These are phyloP conservation scores for Tolypocladium guangdongense DNA, from an alignment of 2,329 filamentous ascomycete genomes.

Conservation along the genomic window DNA sequence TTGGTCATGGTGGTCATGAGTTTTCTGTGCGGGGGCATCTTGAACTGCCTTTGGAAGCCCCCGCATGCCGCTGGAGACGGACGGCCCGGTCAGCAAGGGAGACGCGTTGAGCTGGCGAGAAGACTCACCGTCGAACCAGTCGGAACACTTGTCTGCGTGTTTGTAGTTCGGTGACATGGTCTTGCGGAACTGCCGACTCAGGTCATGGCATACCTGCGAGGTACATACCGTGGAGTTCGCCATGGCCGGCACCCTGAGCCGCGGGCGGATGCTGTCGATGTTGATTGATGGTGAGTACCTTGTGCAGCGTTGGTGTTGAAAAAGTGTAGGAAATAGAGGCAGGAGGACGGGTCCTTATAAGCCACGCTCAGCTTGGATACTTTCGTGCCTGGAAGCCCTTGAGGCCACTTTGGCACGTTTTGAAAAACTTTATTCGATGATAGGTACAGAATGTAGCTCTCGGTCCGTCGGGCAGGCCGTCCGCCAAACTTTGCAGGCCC, in stretches of 20 bases:
- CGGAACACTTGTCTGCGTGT: slow-evolving; percentile 4
- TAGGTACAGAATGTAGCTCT: neutral
- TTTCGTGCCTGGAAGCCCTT: too few species aligned
- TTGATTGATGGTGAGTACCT: too few species aligned
- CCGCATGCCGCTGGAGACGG: neutral
- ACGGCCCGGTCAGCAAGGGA: too few species aligned
- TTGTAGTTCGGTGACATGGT: neutral
- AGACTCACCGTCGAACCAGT: slow-evolving; percentile 9
- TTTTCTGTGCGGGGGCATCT: neutral
- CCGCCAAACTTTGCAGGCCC: neutral
- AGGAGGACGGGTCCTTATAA: neutral
- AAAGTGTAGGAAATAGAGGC: too few species aligned
- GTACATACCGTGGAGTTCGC: neutral
- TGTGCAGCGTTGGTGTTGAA: neutral
- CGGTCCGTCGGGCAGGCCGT: neutral
- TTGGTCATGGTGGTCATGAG: neutral
- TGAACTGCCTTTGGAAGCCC: neutral
- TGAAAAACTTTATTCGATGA: neutral
- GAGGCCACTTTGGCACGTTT: too few species aligned
- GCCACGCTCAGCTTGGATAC: too few species aligned
- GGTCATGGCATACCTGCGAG: neutral
- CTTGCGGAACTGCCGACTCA: neutral
- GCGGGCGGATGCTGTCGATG: too few species aligned
- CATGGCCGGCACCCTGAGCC: neutral
- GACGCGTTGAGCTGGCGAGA: neutral